These are phyloP conservation scores for Meyerozyma carpophila DNA, from an alignment of 1,139 yeast species.

Conservation along the genomic window DNA sequence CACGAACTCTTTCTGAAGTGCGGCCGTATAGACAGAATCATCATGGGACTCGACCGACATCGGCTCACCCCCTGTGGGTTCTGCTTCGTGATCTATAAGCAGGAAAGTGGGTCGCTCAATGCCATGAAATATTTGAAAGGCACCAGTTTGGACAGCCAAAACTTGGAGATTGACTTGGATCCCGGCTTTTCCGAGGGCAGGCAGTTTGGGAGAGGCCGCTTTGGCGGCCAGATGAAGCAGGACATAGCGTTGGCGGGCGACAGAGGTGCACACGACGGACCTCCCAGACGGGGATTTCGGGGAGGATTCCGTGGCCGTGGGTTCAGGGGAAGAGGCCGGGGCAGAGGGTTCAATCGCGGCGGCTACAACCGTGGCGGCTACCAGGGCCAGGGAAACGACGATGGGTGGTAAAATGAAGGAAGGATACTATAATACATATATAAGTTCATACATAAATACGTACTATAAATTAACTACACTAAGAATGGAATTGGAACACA, in stretches of 20 bases:
- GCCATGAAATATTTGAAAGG: slow-evolving; percentile 78
- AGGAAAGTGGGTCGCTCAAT: slow-evolving; percentile 65
- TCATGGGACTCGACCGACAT: slow-evolving; percentile 91
- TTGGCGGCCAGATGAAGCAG: slow-evolving; percentile 73
- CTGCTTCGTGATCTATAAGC: slow-evolving; percentile 76
- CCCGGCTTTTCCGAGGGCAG: slow-evolving; percentile 95
- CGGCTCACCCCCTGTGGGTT: slow-evolving; percentile 93
- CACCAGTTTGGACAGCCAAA: slow-evolving; percentile 77
- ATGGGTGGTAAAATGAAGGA: background rate
- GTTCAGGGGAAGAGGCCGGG: slow-evolving; percentile 12
- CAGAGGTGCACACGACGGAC: slow-evolving; percentile 10
- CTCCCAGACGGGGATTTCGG: slow-evolving; percentile 10
- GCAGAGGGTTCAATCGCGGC: slow-evolving; percentile 12
- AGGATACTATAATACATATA: too few species aligned
- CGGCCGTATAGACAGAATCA: slow-evolving; percentile 71
- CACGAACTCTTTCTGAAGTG: slow-evolving; percentile 77
- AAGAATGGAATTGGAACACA: too few species aligned
- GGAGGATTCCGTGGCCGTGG: slow-evolving; percentile 15
- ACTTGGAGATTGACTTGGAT: slow-evolving; percentile 79
- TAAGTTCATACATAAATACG: too few species aligned
- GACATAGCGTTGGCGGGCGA: slow-evolving; percentile 15
- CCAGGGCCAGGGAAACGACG: background rate
- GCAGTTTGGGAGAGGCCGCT: slow-evolving; percentile 87
- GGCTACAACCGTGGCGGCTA: slow-evolving; percentile 23
- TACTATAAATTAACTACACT: too few species aligned